phyloP scores from a whole-genome alignment of 331 rosid genomes.

The Malus hybrid region DNA sequence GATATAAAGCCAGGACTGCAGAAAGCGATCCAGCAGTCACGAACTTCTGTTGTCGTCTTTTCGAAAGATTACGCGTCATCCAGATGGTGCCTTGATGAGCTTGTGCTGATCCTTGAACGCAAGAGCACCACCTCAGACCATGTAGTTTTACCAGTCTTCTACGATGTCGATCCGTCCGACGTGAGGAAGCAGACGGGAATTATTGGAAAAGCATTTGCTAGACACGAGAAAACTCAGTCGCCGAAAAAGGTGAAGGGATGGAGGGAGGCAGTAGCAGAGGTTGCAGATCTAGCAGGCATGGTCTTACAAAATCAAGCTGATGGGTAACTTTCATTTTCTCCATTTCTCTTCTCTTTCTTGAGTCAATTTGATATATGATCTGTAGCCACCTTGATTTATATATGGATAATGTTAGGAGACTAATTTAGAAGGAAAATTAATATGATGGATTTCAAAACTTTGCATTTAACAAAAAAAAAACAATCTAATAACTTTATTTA shows the following conservation, averaged over 20 bases:
- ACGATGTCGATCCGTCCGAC: not conserved
- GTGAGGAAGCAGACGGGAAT: conserved; percentile 5
- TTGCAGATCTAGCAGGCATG: conserved; percentile 1
- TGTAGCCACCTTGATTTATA: too few species aligned
- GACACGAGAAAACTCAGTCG: too few species aligned
- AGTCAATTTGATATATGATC: too few species aligned
- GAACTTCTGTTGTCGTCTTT: not conserved
- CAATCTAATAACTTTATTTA: too few species aligned
- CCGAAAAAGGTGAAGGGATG: too few species aligned
- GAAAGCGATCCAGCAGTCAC: not conserved
- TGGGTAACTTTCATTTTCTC: too few species aligned
- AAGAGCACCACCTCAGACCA: not conserved
- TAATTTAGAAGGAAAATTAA: too few species aligned
- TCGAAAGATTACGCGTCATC: not conserved
- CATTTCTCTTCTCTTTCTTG: too few species aligned
- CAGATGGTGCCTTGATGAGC: too few species aligned
- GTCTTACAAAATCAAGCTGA: not conserved
- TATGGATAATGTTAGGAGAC: too few species aligned
- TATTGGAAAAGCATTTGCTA: not conserved
- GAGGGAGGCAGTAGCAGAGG: not conserved
- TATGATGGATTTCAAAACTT: too few species aligned
- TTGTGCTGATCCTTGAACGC: not conserved
- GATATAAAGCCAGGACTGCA: not conserved
- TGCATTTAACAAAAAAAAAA: too few species aligned
- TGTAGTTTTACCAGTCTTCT: conserved; percentile 10